phyloP scores from a whole-genome alignment of 2,329 filamentous ascomycete genomes.

The Aspergillus fijiensis region DNA sequence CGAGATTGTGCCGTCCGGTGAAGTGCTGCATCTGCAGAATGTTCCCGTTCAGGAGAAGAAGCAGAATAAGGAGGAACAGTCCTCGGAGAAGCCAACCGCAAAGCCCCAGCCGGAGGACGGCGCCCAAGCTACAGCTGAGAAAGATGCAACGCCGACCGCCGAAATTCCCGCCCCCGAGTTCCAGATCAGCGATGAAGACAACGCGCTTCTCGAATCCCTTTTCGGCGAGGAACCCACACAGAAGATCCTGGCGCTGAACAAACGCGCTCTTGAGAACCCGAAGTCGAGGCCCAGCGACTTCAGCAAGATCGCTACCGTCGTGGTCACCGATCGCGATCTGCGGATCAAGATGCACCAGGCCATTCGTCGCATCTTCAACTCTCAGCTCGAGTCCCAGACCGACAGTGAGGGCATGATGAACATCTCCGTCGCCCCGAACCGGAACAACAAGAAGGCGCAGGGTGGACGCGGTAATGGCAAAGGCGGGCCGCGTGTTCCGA shows the following conservation, averaged over 20 bases:
- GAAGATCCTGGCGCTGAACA: conserved; percentile 57
- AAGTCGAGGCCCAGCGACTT: conserved; percentile 58
- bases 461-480: conserved; percentile 30
- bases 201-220: conserved; percentile 42
- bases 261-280: conserved; percentile 54
- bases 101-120: conserved; percentile 17
- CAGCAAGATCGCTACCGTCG: conserved; percentile 52
- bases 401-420: conserved; percentile 66
- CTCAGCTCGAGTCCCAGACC: conserved; percentile 73
- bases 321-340: conserved; percentile 60
- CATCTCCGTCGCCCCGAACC: conserved; percentile 50
- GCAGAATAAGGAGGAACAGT: conserved; percentile 13
- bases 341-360: conserved; percentile 64
- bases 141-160: conserved; percentile 12
- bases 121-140: conserved; percentile 12
- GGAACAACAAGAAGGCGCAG: conserved; percentile 34
- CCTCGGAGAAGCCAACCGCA: conserved; percentile 12
- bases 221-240: conserved; percentile 54
- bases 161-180: conserved; percentile 26
- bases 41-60: conserved; percentile 32
- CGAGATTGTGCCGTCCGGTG: conserved; percentile 74
- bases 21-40: conserved; percentile 69
- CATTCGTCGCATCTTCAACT: conserved; percentile 77
- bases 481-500: conserved; percentile 39
- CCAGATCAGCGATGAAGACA: conserved; percentile 47